Evolutionary conservation across 1,284 basidiomycete species (phyloP).

Genomic region (Apiotrichum gamsii): DNA sequence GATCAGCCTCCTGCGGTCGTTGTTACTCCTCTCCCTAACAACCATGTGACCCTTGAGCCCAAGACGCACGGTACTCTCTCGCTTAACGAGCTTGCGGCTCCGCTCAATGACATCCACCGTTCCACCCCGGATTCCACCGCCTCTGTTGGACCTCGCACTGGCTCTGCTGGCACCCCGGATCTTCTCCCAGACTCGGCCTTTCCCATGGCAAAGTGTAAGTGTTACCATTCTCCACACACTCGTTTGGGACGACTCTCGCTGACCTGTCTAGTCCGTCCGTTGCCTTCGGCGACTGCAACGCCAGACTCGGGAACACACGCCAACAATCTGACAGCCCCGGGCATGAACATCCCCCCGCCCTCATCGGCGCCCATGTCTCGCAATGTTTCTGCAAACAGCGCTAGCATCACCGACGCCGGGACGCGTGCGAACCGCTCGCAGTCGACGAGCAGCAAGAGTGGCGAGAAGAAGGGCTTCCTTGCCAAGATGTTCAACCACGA

Average conservation of each 20-base stretch:
- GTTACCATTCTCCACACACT: not conserved
- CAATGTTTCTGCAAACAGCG: slow-evolving; percentile 26
- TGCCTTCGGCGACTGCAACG: too few relatives aligned
- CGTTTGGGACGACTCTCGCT: too few relatives aligned
- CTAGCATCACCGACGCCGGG: slow-evolving; percentile 6
- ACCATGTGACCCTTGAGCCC: too few relatives aligned
- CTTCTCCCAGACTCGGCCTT: slow-evolving; percentile 26
- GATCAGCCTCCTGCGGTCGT: too few relatives aligned
- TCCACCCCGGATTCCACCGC: slow-evolving; percentile 4
- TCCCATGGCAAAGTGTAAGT: slow-evolving; percentile 36
- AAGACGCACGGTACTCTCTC: slow-evolving; percentile 7
- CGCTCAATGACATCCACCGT: slow-evolving; percentile 7
- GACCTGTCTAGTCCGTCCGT: slow-evolving; percentile 32
- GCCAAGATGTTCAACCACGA: slow-evolving; percentile 46
- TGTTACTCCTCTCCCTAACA: too few relatives aligned
- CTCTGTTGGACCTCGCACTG: slow-evolving; percentile 5
- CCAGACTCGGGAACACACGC: too few relatives aligned
- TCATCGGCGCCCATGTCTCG: slow-evolving; percentile 38
- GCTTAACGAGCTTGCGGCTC: slow-evolving; percentile 10
- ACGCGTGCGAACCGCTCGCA: slow-evolving; percentile 9
- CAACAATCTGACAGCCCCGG: slow-evolving; percentile 1
- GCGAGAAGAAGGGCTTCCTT: slow-evolving; percentile 46
- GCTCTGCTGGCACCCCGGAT: slow-evolving; percentile 8
- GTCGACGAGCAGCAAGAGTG: slow-evolving; percentile 21
- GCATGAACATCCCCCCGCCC: slow-evolving; percentile 36